These are phyloP conservation scores for Pulveroboletus sp. DNA, from an alignment of 768 basidiomycete species.

Conservation along the genomic window DNA sequence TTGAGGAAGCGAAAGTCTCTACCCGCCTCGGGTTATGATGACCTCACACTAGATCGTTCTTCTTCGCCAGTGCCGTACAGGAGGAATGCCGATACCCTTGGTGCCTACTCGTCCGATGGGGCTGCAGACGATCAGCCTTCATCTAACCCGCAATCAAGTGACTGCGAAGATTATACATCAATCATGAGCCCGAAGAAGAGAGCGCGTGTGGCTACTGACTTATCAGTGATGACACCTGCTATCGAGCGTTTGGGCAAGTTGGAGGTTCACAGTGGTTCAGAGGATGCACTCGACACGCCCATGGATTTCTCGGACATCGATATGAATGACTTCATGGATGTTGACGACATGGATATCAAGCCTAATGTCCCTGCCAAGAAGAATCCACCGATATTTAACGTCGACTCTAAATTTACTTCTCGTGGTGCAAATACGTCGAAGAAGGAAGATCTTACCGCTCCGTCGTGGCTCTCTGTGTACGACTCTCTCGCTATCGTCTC, in stretches of 20 bases:
- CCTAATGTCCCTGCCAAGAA: constrained; percentile 32
- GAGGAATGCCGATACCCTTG: constrained; percentile 29
- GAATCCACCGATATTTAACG: not conserved
- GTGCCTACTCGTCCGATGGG: constrained; percentile 35
- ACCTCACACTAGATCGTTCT: constrained; percentile 22
- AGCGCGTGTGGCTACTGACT: constrained; percentile 38
- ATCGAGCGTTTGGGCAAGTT: constrained; percentile 54
- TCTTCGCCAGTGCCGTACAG: constrained; percentile 41
- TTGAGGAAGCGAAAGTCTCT: constrained; percentile 69
- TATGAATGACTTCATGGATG: constrained; percentile 52
- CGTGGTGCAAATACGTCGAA: constrained; percentile 27
- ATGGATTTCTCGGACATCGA: constrained; percentile 53
- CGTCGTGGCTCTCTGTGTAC: constrained; percentile 71
- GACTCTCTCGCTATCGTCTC: constrained; percentile 61
- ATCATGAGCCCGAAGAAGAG: constrained; percentile 70
- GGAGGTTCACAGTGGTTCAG: constrained; percentile 51
- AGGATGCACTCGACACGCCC: constrained; percentile 46
- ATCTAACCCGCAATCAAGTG: constrained; percentile 38
- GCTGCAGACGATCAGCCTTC: constrained; percentile 20
- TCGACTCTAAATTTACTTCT: constrained; percentile 14
- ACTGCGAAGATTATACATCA: constrained; percentile 45
- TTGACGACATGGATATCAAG: constrained; percentile 51
- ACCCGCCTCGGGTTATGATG: constrained; percentile 38
- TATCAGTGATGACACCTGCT: constrained; percentile 46
- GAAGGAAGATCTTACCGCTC: constrained; percentile 43